Conservation (phyloP, 2,329 filamentous ascomycete genomes). For the Ascochyta koolunga region DNA sequence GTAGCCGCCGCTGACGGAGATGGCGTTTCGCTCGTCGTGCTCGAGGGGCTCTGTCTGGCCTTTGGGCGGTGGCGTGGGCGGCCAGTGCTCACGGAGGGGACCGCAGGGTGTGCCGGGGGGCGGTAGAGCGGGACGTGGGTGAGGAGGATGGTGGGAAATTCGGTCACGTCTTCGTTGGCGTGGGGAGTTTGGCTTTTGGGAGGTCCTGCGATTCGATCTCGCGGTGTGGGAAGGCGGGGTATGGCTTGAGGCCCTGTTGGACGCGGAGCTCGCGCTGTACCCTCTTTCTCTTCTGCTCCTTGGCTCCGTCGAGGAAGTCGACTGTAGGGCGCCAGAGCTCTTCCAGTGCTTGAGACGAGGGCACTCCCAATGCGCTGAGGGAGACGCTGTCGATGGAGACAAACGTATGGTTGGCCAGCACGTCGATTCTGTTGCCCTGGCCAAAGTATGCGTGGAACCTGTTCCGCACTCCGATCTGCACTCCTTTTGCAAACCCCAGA, state of each 20-base stretch:
- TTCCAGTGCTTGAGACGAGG: conserved; percentile 57
- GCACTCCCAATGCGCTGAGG: conserved; percentile 73
- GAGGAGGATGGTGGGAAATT: conserved; percentile 86
- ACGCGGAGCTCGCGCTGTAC: conserved; percentile 71
- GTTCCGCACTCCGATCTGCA: conserved; percentile 79
- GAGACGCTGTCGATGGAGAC: conserved; percentile 91
- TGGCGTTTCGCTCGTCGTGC: conserved; percentile 75
- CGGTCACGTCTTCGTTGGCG: conserved; percentile 54
- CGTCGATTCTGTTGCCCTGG: conserved; percentile 85
- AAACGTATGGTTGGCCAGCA: conserved; percentile 94
- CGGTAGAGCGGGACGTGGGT: conserved; percentile 92
- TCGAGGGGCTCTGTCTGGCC: conserved; percentile 61
- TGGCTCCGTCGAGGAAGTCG: conserved; percentile 74
- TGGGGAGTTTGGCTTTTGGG: conserved; percentile 38
- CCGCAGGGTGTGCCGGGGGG: conserved; percentile 85
- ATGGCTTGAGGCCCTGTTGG: conserved; percentile 65
- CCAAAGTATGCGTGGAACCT: conserved; percentile 90
- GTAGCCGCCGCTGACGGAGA: conserved; percentile 79
- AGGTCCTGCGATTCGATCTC: conserved; percentile 63
- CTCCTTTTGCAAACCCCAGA: conserved; percentile 83
- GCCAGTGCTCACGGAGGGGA: conserved; percentile 81
- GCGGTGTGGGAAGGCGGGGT: conserved; percentile 62
- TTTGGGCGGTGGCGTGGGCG: conserved; percentile 68
- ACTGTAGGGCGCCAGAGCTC: conserved; percentile 76
- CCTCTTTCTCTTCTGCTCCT: conserved; percentile 68